A percentile compares a stretch with the other conserved stretches of the same genome.
phyloP scores from a whole-genome alignment of 2,329 filamentous ascomycete species.

The Emmonsiellopsis sp. region DNA sequence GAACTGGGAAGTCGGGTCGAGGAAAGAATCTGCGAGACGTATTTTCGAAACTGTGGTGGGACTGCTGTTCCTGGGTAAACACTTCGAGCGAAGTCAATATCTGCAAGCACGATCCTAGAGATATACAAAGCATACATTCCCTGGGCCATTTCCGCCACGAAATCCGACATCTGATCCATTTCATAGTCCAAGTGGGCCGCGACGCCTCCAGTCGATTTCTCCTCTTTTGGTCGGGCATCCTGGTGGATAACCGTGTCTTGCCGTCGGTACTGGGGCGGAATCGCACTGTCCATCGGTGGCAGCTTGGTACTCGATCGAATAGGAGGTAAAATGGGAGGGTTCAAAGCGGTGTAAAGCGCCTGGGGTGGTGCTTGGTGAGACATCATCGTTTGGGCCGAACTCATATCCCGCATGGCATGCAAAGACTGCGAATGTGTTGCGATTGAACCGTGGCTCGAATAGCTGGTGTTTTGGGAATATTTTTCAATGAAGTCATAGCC shows the following conservation, averaged over 20 bases:
- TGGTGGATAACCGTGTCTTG: slow-evolving; percentile 25
- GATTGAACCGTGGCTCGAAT: slow-evolving; percentile 27
- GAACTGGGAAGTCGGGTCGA: slow-evolving; percentile 84
- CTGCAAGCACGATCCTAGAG: slow-evolving; percentile 47
- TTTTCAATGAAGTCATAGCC: slow-evolving; percentile 38
- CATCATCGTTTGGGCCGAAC: slow-evolving; percentile 15
- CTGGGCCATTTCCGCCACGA: slow-evolving; percentile 81
- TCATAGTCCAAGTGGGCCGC: slow-evolving; percentile 93
- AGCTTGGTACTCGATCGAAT: slow-evolving; percentile 31
- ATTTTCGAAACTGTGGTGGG: slow-evolving; percentile 74
- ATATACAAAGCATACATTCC: slow-evolving; percentile 55
- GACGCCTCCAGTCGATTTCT: slow-evolving; percentile 70
- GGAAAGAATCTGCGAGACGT: slow-evolving; percentile 80
- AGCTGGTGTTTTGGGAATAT: slow-evolving; percentile 26
- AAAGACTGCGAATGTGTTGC: slow-evolving; percentile 22
- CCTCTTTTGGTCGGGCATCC: slow-evolving; percentile 42
- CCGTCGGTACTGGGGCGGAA: slow-evolving; percentile 32
- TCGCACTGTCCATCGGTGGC: slow-evolving; percentile 32
- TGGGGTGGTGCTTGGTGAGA: slow-evolving; percentile 18
- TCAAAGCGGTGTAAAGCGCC: slow-evolving; percentile 24
- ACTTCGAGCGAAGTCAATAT: slow-evolving; percentile 55
- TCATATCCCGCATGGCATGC: slow-evolving; percentile 25
- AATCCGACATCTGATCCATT: slow-evolving; percentile 92
- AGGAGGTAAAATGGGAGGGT: slow-evolving; percentile 30
- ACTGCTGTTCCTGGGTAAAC: slow-evolving; percentile 53